phyloP scores from a whole-genome alignment of 2,329 filamentous ascomycete genomes.

The Aspergillus floridensis region DNA sequence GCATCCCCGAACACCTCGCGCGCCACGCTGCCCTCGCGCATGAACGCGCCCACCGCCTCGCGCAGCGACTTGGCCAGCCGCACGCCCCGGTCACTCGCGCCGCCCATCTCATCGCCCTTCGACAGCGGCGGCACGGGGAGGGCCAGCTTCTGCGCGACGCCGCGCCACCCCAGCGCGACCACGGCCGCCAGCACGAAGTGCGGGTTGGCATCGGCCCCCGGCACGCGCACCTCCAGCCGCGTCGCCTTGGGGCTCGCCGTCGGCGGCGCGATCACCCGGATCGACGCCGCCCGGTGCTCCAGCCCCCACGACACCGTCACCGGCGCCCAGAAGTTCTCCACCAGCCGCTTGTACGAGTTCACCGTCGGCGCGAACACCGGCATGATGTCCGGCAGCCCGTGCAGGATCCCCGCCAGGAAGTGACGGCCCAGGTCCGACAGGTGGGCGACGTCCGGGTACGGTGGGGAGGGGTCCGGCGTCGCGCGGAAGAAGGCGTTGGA shows the following conservation, averaged over 20 bases:
- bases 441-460: slow-evolving; percentile 71
- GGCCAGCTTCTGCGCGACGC: slow-evolving; percentile 86
- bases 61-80: slow-evolving; percentile 79
- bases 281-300: slow-evolving; percentile 88
- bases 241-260: slow-evolving; percentile 81
- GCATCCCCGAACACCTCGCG: slow-evolving; percentile 89
- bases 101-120: slow-evolving; percentile 78
- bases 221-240: slow-evolving; percentile 86
- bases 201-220: slow-evolving; percentile 90
- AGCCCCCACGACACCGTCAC: slow-evolving; percentile 97
- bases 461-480: slow-evolving; percentile 65
- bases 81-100: slow-evolving; percentile 66
- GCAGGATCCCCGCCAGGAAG: slow-evolving; percentile 86
- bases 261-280: slow-evolving; percentile 85
- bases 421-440: slow-evolving; percentile 87
- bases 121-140: slow-evolving; percentile 79
- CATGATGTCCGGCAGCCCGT: slow-evolving; percentile 92
- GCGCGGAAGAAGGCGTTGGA: slow-evolving; percentile 81
- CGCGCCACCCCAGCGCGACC: slow-evolving; percentile 82
- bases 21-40: slow-evolving; percentile 76
- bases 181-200: slow-evolving; percentile 84
- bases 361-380: slow-evolving; percentile 89
- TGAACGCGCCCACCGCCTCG: slow-evolving; percentile 79
- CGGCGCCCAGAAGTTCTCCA: slow-evolving; percentile 99
- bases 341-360: slow-evolving; percentile 96